phyloP scores from a whole-genome alignment of 2,329 filamentous ascomycete genomes.

The Ceratocystis lukuohia region DNA sequence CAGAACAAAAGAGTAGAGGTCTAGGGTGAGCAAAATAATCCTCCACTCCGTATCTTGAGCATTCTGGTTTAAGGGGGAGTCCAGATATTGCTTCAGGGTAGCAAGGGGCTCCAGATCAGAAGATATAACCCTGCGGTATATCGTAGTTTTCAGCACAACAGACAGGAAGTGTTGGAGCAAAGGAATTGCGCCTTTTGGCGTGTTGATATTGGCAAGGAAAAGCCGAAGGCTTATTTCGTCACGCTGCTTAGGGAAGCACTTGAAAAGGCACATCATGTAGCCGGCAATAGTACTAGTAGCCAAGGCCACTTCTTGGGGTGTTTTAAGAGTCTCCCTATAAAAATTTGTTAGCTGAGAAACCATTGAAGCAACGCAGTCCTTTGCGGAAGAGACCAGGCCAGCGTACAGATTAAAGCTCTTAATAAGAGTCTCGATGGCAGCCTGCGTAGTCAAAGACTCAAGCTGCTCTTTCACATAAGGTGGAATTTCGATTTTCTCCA shows the following conservation, averaged over 20 bases:
- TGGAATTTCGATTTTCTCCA: neutral
- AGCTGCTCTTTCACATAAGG: constrained; percentile 8
- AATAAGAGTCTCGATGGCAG: constrained; percentile 10
- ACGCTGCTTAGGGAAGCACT: constrained; percentile 66
- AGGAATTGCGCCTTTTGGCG: constrained; percentile 35
- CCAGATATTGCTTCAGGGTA: constrained; percentile 8
- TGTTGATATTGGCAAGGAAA: constrained; percentile 58
- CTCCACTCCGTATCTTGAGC: constrained; percentile 57
- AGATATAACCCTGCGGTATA: constrained; percentile 20
- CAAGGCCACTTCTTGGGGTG: constrained; percentile 44
- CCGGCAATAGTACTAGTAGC: constrained; percentile 39
- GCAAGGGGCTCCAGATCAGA: constrained; percentile 1
- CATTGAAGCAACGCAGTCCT: neutral
- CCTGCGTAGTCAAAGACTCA: constrained; percentile 9
- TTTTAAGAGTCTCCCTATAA: constrained; percentile 1
- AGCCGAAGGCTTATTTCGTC: constrained; percentile 94
- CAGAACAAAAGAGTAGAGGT: constrained; percentile 84
- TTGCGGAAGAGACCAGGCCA: neutral
- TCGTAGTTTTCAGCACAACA: constrained; percentile 33
- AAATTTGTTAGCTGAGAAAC: no score
- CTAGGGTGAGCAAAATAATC: constrained; percentile 76
- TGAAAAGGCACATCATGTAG: constrained; percentile 72
- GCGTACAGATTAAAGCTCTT: constrained; percentile 12
- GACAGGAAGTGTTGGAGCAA: constrained; percentile 80
- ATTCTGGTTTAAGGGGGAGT: neutral